Base-by-base conservation (phyloP, 148 eudicot genomes). In the Talinum fruticosum region DNA sequence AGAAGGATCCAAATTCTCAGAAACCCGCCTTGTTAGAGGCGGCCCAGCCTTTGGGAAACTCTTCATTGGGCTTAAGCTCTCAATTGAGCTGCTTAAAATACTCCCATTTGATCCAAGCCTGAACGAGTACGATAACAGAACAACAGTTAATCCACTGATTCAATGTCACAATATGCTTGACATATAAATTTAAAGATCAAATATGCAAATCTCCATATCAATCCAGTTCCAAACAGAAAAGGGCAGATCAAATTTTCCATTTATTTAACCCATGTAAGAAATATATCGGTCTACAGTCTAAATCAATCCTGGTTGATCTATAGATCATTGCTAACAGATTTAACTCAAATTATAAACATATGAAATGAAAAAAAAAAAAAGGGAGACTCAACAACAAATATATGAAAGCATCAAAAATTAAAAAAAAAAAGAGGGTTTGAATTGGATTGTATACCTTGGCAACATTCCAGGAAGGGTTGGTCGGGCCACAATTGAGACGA, bases 401-500 rank as follows among this genome's bases (percentile, higher is more conserved):
- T 8, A 5, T 26, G 28, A 61, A 10, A 64, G 28, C 1, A 35
- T 18, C 1, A 4, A 38, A 34, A 12, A 49, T 59, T 3, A 69
- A 3, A 8, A 34, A 37, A 3, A 69, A 3, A 8, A 34, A 37
- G 5, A 21, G 7, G 47, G 24, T 62, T 54, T 30, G 23, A 3
- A 45, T 35, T 51, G 47, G 47, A 41, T 41, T 15, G 79, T 24
- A 32, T 88, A 95, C 99, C 99, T 91, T 0, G 96, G 88, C 78
- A 92, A 89, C 75, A 87, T 88, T 34, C 88, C 90, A 2, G 89
- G 84, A 37, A 82, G 75, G 73, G 90, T 84, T 28, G 90, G 86
- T 87, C 89, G 82, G 8, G 93, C 85, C 44, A 96, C 91, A 79
- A 95, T 87, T 2, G 99, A 90, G 37, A 92, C 89, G 10, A 91